phyloP scores from a whole-genome alignment of 768 basidiomycete genomes.

The Termitomyces sp. region DNA sequence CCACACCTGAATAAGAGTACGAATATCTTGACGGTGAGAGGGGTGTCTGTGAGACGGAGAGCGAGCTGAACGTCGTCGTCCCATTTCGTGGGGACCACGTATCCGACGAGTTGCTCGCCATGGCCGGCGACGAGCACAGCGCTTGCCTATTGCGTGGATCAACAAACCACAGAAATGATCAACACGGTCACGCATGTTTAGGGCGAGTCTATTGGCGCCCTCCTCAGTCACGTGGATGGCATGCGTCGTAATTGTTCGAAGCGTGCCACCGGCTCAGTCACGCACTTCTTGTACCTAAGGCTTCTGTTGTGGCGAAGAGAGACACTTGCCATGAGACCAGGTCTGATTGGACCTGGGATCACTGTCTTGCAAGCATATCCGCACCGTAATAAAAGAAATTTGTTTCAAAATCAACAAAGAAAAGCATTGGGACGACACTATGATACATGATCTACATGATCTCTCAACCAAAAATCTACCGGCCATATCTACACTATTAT shows the following conservation, averaged over 20 bases:
- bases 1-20: slow-evolving; percentile 51
- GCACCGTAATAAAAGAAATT: background rate
- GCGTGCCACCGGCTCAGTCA: background rate
- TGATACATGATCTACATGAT: background rate
- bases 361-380: background rate
- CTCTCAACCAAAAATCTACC: slow-evolving; percentile 1
- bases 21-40: slow-evolving; percentile 43
- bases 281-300: background rate
- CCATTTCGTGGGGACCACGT: slow-evolving; percentile 61
- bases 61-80: slow-evolving; percentile 50
- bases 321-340: background rate
- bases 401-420: background rate
- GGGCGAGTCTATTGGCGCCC: slow-evolving; percentile 11
- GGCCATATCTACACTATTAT: slow-evolving; percentile 9
- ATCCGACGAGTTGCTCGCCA: slow-evolving; percentile 39
- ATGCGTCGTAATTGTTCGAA: background rate
- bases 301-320: background rate
- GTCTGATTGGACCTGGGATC: background rate
- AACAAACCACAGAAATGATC: slow-evolving; percentile 4
- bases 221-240: background rate
- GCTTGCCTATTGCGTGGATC: slow-evolving; percentile 5
- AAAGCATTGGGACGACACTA: background rate
- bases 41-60: slow-evolving; percentile 49
- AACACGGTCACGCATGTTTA: slow-evolving; percentile 14
- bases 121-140: slow-evolving; percentile 20